Evolutionary conservation across 2,329 filamentous ascomycete species (phyloP).

Genomic region (Anthostomella pinea): DNA sequence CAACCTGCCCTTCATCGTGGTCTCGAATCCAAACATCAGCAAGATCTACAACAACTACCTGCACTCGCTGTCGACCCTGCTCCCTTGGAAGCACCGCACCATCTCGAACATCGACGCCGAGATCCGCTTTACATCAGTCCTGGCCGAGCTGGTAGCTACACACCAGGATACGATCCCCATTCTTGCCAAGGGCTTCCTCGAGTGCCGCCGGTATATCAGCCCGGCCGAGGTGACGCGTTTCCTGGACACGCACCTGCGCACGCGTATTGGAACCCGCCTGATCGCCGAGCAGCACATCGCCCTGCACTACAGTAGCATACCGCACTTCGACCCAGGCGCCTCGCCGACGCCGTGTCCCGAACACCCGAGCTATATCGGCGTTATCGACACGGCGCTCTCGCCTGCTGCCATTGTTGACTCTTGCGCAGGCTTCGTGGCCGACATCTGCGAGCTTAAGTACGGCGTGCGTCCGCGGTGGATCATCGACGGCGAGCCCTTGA

Average conservation of each 20-base stretch:
- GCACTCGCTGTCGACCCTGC: slow-evolving; percentile 84
- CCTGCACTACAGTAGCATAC: slow-evolving; percentile 69
- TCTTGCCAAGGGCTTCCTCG: slow-evolving; percentile 86
- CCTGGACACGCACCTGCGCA: slow-evolving; percentile 88
- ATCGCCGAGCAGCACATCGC: slow-evolving; percentile 97
- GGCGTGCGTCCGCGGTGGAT: slow-evolving; percentile 77
- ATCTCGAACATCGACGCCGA: slow-evolving; percentile 83
- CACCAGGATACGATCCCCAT: slow-evolving; percentile 94
- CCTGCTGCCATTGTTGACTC: slow-evolving; percentile 78
- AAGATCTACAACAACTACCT: slow-evolving; percentile 96
- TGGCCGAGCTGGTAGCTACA: slow-evolving; percentile 92
- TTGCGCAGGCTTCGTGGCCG: slow-evolving; percentile 87
- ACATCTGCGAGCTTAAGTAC: slow-evolving; percentile 96
- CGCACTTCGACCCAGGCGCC: slow-evolving; percentile 60
- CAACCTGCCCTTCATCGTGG: slow-evolving; percentile 94
- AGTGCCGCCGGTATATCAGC: slow-evolving; percentile 87
- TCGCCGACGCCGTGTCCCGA: slow-evolving; percentile 50
- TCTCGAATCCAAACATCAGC: slow-evolving; percentile 93
- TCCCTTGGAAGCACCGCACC: slow-evolving; percentile 70
- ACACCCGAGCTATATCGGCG: slow-evolving; percentile 75
- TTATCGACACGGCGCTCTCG: slow-evolving; percentile 86
- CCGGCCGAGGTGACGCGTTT: slow-evolving; percentile 83
- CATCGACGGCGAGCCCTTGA: slow-evolving; percentile 81
- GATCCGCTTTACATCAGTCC: slow-evolving; percentile 84
- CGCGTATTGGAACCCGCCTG: slow-evolving; percentile 87